Base-by-base conservation (phyloP, 495 filamentous ascomycete species). In the Aspergillus bertholletiae region DNA sequence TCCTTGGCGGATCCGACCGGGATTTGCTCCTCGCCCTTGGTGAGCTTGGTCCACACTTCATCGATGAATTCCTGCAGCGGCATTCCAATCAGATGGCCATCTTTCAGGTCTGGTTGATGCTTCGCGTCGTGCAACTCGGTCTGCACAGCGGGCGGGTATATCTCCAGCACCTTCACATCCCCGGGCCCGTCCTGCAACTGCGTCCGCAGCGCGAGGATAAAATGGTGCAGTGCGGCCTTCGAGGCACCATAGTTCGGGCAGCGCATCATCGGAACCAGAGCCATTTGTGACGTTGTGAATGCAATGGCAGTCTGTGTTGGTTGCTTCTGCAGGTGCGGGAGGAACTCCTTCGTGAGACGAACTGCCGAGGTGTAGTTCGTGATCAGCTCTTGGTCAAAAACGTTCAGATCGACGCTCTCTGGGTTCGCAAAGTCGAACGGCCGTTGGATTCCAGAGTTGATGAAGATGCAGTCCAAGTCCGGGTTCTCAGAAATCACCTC, bases 291-390 rank as follows among this genome's bases (percentile, higher is more conserved):
- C 15, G 67, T 70, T 1, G 78, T 74, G 56, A 72, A 75, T 15
- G 66, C 62, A 22, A 77, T 46, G 0, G 64, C 62, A 1, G 74
- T 65, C 54, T 69, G 57, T 4, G 50, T 51, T 17, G 61, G 8
- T 54, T 83, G 75, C 34, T 67, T 70, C 56, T 82, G 75, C 2
- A 91, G 74, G 57, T 84, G 80, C 0, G 88, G 84, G 1, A 88
- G 73, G 64, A 91, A 85, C 0, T 78, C 77, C 12, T 83, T 77
- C 20, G 81, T 77, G 1, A 89, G 71, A 55, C 81, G 74, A 7
- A 92, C 63, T 44, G 79, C 77, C 15, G 85, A 75, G 26, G 80
- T 78, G 68, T 89, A 91, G 70, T 92, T 91, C 2, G 84, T 88
- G 8, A 67, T 70, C 23, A 89, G 52, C 62, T 91, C 88, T 7